Conservation (phyloP, 1,284 basidiomycete species). For the Xerocomus minutiporus region DNA sequence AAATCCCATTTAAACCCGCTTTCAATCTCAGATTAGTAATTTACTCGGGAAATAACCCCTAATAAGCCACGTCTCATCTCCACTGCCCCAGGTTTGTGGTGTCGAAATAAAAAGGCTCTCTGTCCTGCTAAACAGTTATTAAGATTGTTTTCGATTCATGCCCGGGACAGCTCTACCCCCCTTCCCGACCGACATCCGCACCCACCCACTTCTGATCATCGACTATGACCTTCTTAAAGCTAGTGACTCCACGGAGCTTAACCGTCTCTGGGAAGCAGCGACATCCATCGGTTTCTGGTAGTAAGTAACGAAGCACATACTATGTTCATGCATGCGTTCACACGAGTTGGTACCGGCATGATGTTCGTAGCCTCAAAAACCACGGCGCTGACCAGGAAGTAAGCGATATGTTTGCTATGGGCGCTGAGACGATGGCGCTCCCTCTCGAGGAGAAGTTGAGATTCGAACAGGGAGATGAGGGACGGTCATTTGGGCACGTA, state of each 20-base stretch:
- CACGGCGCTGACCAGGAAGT: slow-evolving; percentile 55
- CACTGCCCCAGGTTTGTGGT: too few relatives aligned
- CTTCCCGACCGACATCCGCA: slow-evolving; percentile 47
- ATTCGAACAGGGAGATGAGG: slow-evolving; percentile 62
- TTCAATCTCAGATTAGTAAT: too few relatives aligned
- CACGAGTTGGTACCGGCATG: background rate
- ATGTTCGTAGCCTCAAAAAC: slow-evolving; percentile 49
- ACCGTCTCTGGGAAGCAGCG: slow-evolving; percentile 48
- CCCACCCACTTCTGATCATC: slow-evolving; percentile 48
- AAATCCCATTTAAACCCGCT: too few relatives aligned
- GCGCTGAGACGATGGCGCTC: slow-evolving; percentile 51
- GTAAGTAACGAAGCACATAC: slow-evolving; percentile 32
- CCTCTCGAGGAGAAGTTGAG: slow-evolving; percentile 60
- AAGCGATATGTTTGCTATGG: slow-evolving; percentile 57
- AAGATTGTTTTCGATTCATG: slow-evolving; percentile 11
- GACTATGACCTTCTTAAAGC: slow-evolving; percentile 44
- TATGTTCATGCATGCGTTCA: background rate
- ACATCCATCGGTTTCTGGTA: slow-evolving; percentile 55
- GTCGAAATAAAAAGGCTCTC: too few relatives aligned
- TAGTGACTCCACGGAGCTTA: slow-evolving; percentile 38
- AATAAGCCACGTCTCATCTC: too few relatives aligned
- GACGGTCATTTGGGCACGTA: slow-evolving; percentile 55
- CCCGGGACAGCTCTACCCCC: slow-evolving; percentile 32
- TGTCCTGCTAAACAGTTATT: background rate
- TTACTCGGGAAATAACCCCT: too few relatives aligned